Evolutionary conservation across 73 alveolate genomes (phyloP).

Genomic region (Stentor roeselii): DNA sequence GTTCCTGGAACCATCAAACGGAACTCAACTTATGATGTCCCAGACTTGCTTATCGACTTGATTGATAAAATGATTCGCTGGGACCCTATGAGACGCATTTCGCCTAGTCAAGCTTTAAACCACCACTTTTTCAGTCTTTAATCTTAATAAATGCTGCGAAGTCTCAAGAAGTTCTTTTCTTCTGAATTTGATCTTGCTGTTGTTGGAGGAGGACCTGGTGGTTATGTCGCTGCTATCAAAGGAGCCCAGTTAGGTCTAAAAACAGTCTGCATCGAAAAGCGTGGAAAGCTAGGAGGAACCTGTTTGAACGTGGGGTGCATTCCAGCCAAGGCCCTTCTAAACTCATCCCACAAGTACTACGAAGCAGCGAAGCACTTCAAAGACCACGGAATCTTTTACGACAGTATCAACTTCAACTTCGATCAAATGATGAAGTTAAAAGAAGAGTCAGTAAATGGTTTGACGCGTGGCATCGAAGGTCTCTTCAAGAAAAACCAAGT

Average conservation of each 20-base stretch:
- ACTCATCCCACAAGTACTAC: conserved; percentile 72
- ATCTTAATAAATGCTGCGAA: no score
- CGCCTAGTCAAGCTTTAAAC: conserved; percentile 54
- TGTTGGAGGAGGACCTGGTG: conserved; percentile 92
- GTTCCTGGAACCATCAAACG: no score
- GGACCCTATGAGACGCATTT: conserved; percentile 51
- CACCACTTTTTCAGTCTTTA: conserved; percentile 45
- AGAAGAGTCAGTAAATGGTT: conserved; percentile 74
- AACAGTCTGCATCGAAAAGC: conserved; percentile 92
- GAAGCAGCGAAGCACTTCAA: conserved; percentile 57
- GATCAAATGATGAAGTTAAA: conserved; percentile 58
- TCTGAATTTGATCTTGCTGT: conserved; percentile 59
- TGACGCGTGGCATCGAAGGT: conserved; percentile 85
- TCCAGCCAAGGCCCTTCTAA: conserved; percentile 89
- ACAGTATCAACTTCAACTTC: conserved; percentile 53
- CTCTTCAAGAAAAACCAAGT: conserved; percentile 82
- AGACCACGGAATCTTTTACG: conserved; percentile 70
- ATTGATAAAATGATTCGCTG: conserved; percentile 41
- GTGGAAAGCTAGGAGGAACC: conserved; percentile 97
- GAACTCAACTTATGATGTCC: no score
- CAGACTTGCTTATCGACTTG: conserved; percentile 36
- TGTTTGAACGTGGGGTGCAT: conserved; percentile 91
- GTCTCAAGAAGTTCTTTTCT: no score
- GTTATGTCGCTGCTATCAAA: conserved; percentile 92
- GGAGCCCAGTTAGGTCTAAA: conserved; percentile 93